Percentiles rank a stretch among this genome's conserved stretches.
Evolutionary conservation across 805 yeast species (phyloP).

Genomic region (Cyberlindnera bimundalis): DNA sequence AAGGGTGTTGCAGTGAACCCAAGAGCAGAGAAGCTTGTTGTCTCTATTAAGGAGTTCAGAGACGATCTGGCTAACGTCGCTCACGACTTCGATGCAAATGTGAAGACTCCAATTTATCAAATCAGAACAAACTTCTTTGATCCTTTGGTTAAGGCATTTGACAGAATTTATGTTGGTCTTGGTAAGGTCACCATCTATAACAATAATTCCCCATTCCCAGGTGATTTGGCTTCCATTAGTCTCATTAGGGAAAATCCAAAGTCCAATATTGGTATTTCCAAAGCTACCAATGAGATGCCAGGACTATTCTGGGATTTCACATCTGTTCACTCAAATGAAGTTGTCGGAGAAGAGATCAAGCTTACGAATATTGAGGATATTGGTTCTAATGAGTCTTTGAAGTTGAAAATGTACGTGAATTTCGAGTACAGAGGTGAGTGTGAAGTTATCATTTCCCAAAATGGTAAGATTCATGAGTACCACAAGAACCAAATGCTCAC

Average conservation of each 20-base stretch:
- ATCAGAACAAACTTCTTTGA: conserved; percentile 64
- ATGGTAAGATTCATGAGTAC: conserved; percentile 45
- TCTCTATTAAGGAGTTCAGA: conserved; percentile 72
- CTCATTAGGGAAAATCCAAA: conserved; percentile 52
- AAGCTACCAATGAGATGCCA: conserved; percentile 60
- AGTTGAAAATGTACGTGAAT: conserved; percentile 56
- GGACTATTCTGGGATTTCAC: conserved; percentile 63
- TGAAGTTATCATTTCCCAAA: conserved; percentile 45
- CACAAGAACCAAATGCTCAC: conserved; percentile 45
- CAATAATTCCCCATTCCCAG: conserved; percentile 29
- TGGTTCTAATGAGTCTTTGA: conserved; percentile 49
- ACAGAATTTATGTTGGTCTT: conserved; percentile 55
- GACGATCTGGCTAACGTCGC: conserved; percentile 36
- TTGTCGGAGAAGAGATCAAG: conserved; percentile 66
- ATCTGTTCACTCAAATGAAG: conserved; percentile 68
- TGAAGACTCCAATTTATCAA: conserved; percentile 54
- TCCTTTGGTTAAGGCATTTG: conserved; percentile 56
- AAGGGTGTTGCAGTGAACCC: conserved; percentile 80
- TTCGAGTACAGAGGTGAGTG: conserved; percentile 62
- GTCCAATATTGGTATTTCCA: conserved; percentile 52
- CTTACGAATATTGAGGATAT: conserved; percentile 53
- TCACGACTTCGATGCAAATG: conserved; percentile 33
- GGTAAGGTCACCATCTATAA: conserved; percentile 42
- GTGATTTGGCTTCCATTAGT: conserved; percentile 38
- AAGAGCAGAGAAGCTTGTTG: conserved; percentile 66